A percentile compares a stretch with the other conserved stretches of the same genome.
phyloP scores from a whole-genome alignment of 805 yeast species.

The Zygosaccharomyces pseudorouxii region DNA sequence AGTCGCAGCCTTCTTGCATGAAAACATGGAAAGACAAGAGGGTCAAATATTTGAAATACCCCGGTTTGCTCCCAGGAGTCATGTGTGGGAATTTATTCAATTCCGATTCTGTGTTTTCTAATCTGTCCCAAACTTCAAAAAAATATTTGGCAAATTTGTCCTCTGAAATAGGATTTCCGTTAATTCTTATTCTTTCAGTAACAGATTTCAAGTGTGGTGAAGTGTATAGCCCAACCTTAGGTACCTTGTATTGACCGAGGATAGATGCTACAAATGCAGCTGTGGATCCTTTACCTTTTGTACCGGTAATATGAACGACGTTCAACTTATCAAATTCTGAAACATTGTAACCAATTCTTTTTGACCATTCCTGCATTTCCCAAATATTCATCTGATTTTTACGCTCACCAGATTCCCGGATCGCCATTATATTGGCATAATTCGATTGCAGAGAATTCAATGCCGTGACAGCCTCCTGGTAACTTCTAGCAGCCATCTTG shows the following conservation, averaged over 20 bases:
- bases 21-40: slow-evolving; percentile 88
- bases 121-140: slow-evolving; percentile 87
- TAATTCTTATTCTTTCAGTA: slow-evolving; percentile 82
- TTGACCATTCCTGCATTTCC: slow-evolving; percentile 80
- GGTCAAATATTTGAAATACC: slow-evolving; percentile 88
- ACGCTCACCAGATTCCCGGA: slow-evolving; percentile 60
- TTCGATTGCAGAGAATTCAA: slow-evolving; percentile 88
- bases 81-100: slow-evolving; percentile 63
- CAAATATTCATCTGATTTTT: slow-evolving; percentile 67
- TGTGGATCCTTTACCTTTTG: slow-evolving; percentile 97
- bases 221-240: slow-evolving; percentile 85
- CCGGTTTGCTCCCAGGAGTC: slow-evolving; percentile 72
- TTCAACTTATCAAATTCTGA: slow-evolving; percentile 69
- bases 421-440: slow-evolving; percentile 82
- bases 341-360: slow-evolving; percentile 63
- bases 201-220: slow-evolving; percentile 94
- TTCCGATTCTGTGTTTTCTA: slow-evolving; percentile 56
- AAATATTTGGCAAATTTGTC: slow-evolving; percentile 80
- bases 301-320: slow-evolving; percentile 90
- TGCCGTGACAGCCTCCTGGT: slow-evolving; percentile 74
- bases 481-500: slow-evolving; percentile 27
- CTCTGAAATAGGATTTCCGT: slow-evolving; percentile 82
- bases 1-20: slow-evolving; percentile 79
- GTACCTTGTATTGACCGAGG: slow-evolving; percentile 51
- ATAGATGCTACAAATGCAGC: slow-evolving; percentile 91